phyloP scores from a whole-genome alignment of 495 filamentous ascomycete genomes.

The Hypoxylon lienhwacheense region DNA sequence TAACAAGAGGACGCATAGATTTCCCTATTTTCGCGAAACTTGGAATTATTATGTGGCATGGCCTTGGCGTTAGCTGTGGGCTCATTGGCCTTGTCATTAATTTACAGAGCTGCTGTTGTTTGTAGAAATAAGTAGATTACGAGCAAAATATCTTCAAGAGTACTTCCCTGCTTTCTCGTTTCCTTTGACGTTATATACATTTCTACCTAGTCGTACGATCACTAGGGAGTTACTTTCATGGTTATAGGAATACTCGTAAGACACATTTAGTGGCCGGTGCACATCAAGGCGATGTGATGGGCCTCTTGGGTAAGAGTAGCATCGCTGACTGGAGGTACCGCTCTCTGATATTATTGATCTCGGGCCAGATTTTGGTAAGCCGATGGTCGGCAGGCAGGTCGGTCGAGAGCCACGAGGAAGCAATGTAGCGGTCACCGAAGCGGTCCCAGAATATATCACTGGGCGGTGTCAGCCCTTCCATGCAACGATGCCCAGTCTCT shows the following conservation, averaged over 20 bases:
- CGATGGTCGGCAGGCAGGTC: neutral
- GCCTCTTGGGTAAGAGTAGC: constrained; percentile 25
- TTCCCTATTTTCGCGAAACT: constrained; percentile 3
- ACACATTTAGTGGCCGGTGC: neutral
- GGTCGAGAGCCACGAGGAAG: constrained; percentile 7
- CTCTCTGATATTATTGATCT: constrained; percentile 20
- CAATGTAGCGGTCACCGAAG: constrained; percentile 32
- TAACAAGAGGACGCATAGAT: neutral
- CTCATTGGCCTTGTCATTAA: constrained; percentile 2
- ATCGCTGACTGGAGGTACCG: constrained; percentile 27
- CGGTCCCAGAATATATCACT: constrained; percentile 32
- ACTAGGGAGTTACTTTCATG: too few species aligned
- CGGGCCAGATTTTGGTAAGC: constrained; percentile 31
- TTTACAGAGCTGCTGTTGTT: constrained; percentile 4
- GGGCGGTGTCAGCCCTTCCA: constrained; percentile 11
- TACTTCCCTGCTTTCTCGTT: too few species aligned
- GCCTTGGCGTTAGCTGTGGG: constrained; percentile 36
- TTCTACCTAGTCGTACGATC: neutral
- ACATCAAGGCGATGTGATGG: neutral
- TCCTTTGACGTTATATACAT: neutral
- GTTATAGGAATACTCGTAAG: too few species aligned
- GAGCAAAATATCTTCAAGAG: constrained; percentile 1
- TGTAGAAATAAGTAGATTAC: neutral
- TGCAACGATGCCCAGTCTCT: constrained; percentile 5
- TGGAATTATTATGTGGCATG: constrained; percentile 34